These are phyloP conservation scores for Paramecium caudatum DNA, from an alignment of 73 alveolate species.

Conservation along the genomic window DNA sequence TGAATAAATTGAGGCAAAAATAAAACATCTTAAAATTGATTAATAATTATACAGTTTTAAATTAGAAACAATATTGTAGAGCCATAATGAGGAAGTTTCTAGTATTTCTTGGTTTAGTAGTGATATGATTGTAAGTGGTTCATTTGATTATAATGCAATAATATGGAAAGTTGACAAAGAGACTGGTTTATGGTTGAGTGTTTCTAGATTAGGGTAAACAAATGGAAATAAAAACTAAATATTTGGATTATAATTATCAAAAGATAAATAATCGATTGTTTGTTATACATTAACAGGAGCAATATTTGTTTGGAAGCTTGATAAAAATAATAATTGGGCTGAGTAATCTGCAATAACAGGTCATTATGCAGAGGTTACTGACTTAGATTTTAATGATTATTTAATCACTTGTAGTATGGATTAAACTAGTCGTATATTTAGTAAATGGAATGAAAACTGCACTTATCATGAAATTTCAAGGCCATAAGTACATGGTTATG, in stretches of 20 bases:
- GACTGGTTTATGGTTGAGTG: slow-evolving; percentile 32
- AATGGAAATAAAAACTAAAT: slow-evolving; percentile 15
- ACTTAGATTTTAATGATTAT: slow-evolving; percentile 85
- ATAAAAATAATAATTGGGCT: slow-evolving; percentile 79
- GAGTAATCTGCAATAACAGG: slow-evolving; percentile 90
- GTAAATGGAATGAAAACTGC: slow-evolving; percentile 79
- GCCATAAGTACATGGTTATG: slow-evolving; percentile 98
- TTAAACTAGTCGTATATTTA: slow-evolving; percentile 92
- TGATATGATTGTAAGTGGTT: slow-evolving; percentile 76
- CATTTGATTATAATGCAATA: slow-evolving; percentile 24
- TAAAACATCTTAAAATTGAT: slow-evolving; percentile 76
- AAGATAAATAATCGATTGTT: slow-evolving; percentile 89
- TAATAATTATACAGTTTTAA: slow-evolving; percentile 81
- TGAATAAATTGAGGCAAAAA: background rate
- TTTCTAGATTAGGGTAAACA: slow-evolving; percentile 25
- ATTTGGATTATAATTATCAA: slow-evolving; percentile 72
- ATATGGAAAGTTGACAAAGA: slow-evolving; percentile 21
- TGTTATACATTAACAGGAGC: slow-evolving; percentile 96
- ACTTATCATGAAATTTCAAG: slow-evolving; percentile 94
- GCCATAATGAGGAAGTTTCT: slow-evolving; percentile 92
- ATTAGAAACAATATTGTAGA: slow-evolving; percentile 89
- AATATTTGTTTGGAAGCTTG: slow-evolving; percentile 91
- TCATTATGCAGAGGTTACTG: slow-evolving; percentile 96
- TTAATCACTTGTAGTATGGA: slow-evolving; percentile 92
- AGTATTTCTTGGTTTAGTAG: slow-evolving; percentile 87